Conservation (phyloP, 1,284 basidiomycete species). For the Pseudozyma tsukubaensis region DNA sequence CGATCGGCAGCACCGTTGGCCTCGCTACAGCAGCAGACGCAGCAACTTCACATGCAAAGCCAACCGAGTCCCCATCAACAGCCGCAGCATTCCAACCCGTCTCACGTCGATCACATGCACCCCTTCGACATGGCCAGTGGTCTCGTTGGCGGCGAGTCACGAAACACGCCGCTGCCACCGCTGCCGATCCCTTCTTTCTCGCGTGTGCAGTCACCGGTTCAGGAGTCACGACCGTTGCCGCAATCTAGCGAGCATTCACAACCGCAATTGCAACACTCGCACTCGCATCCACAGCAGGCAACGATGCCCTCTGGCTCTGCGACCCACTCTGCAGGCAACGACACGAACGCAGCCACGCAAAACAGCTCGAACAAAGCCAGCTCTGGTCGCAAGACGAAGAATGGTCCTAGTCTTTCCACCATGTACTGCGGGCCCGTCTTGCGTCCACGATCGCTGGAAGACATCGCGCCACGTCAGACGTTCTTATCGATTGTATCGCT, state of each 20-base stretch:
- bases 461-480: constrained; percentile 54
- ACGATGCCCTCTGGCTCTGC: neutral
- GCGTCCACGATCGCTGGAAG: constrained; percentile 52
- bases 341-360: neutral
- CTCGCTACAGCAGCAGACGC: constrained; percentile 9
- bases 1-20: constrained; percentile 18
- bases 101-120: constrained; percentile 18
- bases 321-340: neutral
- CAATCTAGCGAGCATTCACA: constrained; percentile 6
- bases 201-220: constrained; percentile 31
- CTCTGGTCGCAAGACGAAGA: constrained; percentile 13
- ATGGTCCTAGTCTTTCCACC: constrained; percentile 15
- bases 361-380: neutral
- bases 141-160: constrained; percentile 4
- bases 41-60: constrained; percentile 11
- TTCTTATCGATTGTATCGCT: constrained; percentile 52
- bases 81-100: neutral
- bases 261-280: neutral
- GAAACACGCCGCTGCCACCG: constrained; percentile 19
- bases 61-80: constrained; percentile 1
- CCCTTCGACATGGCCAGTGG: constrained; percentile 23
- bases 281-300: constrained; percentile 1
- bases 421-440: constrained; percentile 43
- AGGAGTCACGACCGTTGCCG: constrained; percentile 5
- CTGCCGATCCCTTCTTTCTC: constrained; percentile 42